Percentiles rank a stretch among this genome's conserved stretches.
phyloP scores from a whole-genome alignment of 148 eudicot genomes.

The Camellia japonica region DNA sequence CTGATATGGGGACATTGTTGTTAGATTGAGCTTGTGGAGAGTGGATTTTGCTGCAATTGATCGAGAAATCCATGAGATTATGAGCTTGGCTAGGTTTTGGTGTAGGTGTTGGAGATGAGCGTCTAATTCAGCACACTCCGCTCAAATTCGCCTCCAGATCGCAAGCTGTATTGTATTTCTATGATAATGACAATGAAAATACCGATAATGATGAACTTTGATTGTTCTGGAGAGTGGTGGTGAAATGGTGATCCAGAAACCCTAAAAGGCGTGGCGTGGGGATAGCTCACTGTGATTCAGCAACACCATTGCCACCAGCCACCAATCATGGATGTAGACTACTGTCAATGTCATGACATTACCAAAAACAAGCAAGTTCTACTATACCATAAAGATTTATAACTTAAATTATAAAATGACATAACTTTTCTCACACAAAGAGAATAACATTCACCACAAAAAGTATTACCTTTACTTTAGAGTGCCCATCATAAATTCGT shows the following conservation, averaged over 20 bases:
- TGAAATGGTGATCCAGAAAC: constrained; percentile 14
- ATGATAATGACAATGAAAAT: neutral
- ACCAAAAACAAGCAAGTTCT: too few relatives aligned
- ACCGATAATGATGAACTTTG: neutral
- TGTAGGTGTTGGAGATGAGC: constrained; percentile 21
- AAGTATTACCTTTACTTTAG: too few relatives aligned
- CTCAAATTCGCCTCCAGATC: constrained; percentile 27
- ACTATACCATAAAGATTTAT: too few relatives aligned
- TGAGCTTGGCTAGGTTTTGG: constrained; percentile 17
- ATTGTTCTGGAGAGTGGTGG: neutral
- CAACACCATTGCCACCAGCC: neutral
- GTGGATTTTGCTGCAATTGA: constrained; percentile 40
- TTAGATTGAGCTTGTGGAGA: constrained; percentile 19
- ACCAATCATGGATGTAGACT: too few relatives aligned
- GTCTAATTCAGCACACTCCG: constrained; percentile 34
- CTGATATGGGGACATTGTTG: too few relatives aligned
- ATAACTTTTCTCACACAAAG: too few relatives aligned
- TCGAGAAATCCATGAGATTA: constrained; percentile 36
- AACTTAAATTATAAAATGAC: too few relatives aligned
- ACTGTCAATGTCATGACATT: too few relatives aligned
- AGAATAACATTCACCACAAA: too few relatives aligned
- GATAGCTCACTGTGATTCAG: constrained; percentile 12
- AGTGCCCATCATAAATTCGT: too few relatives aligned
- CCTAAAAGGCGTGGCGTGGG: neutral
- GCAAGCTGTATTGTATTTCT: neutral